Evolutionary conservation across 768 basidiomycete genomes (phyloP).

Genomic region (Galerina sulciceps): DNA sequence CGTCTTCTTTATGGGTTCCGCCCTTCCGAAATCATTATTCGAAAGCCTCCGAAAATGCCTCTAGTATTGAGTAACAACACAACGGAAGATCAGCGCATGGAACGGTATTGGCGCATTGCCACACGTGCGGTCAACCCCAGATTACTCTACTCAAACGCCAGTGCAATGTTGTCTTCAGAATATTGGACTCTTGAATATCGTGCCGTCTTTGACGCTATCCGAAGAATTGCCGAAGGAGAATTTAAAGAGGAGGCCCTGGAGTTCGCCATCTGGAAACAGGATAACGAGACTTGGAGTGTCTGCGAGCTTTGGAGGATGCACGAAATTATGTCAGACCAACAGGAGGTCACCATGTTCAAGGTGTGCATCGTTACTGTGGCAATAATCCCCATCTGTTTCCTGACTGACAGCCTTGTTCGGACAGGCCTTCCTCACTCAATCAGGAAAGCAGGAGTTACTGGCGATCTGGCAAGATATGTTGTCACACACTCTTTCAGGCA

Average conservation of each 20-base stretch:
- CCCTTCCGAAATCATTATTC: conserved; percentile 33
- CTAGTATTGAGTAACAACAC: conserved; percentile 4
- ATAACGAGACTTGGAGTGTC: conserved; percentile 28
- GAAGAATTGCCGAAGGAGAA: conserved; percentile 23
- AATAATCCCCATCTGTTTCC: not conserved
- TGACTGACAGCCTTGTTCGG: not conserved
- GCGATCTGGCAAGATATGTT: conserved; percentile 30
- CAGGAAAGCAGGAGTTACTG: conserved; percentile 28
- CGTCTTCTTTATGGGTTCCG: conserved; percentile 33
- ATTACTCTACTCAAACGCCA: conserved; percentile 30
- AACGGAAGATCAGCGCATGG: conserved; percentile 21
- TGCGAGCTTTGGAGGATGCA: conserved; percentile 36
- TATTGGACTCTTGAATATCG: conserved; percentile 35
- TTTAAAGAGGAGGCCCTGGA: conserved; percentile 32
- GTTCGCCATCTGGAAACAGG: conserved; percentile 33
- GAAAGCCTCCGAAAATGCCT: conserved; percentile 24
- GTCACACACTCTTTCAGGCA: conserved; percentile 2
- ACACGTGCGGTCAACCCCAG: conserved; percentile 30
- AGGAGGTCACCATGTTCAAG: conserved; percentile 32
- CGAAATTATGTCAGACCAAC: conserved; percentile 30
- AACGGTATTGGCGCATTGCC: conserved; percentile 28
- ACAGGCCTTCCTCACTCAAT: conserved; percentile 27
- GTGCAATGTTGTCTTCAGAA: conserved; percentile 32
- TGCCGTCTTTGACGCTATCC: conserved; percentile 32
- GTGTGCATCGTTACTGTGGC: conserved; percentile 10